Evolutionary conservation across 1,284 basidiomycete species (phyloP), one percentile per base, ranked within the genome.

Genomic region (Leccinum fuscescens): DNA sequence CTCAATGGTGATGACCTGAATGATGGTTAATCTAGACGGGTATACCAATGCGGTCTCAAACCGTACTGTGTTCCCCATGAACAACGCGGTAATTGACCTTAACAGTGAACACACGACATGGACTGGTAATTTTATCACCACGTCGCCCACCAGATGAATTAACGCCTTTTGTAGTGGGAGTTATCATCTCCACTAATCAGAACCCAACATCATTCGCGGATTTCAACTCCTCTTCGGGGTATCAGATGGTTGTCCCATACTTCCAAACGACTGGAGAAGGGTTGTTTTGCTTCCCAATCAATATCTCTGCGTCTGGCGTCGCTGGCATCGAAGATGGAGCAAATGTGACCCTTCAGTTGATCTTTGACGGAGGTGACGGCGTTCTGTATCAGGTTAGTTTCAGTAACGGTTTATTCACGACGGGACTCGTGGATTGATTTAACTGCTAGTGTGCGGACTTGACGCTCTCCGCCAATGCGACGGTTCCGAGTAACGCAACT

Each of bases 11-110:
- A 50, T 52, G 3, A 37, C 46, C 60, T 58, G 31, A 62, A 49
- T 17, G 3, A 46, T 6, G 37, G 24, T 57, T 2, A 29, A 35
- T 33, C 6, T 58, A 85, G 83, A 81, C 57, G 83, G 83, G 11
- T 82, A 82, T 62, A 74, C 65, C 14, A 61, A 77, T 11, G 78
- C 75, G 7, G 74, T 74, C 14, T 70, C 69, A 17, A 77, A 79
- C 52, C 79, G 88, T 39, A 81, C 78, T 44, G 73, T 77, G 2
- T 89, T 87, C 75, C 86, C 88, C 6, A 71, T 90, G 9, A 74
- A 68, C 24, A 76, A 73, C 20, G 81, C 77, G 35, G 68, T 79
- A 61, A 78, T 82, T 61, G 73, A 67, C 52, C 68, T 82, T 20
- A 77, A 72, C 50, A 76, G 77, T 54, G 75, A 77, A 27, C 80